phyloP scores from a whole-genome alignment of 306 rosid species.

The Styphnolobium japonicum region DNA sequence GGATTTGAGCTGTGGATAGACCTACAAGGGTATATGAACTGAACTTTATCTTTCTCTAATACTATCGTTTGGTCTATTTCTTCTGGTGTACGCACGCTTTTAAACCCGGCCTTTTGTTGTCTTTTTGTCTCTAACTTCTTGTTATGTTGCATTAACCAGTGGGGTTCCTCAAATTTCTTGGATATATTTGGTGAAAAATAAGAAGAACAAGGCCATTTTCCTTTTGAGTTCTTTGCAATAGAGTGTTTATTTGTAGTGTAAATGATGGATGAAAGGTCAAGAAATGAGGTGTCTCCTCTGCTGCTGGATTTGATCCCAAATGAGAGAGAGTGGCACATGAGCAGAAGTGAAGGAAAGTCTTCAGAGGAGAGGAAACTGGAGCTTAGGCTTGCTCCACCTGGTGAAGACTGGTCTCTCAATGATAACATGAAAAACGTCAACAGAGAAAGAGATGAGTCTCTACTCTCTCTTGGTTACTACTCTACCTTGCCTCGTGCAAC shows the following conservation, averaged over 20 bases:
- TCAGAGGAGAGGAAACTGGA: slow-evolving; percentile 84
- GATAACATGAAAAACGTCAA: slow-evolving; percentile 6
- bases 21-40: background rate
- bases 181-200: background rate
- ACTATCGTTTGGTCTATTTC: background rate
- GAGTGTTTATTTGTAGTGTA: background rate
- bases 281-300: slow-evolving; percentile 56
- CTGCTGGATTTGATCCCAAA: slow-evolving; percentile 69
- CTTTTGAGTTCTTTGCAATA: background rate
- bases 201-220: background rate
- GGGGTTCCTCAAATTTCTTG: background rate
- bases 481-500: slow-evolving; percentile 17
- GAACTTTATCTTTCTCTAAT: background rate
- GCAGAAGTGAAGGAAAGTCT: slow-evolving; percentile 31
- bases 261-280: slow-evolving; percentile 55
- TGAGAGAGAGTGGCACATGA: slow-evolving; percentile 52
- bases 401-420: slow-evolving; percentile 55
- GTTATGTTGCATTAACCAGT: slow-evolving; percentile 26
- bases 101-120: background rate
- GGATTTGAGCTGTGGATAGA: slow-evolving; percentile 37
- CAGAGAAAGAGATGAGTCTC: slow-evolving; percentile 42
- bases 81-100: no score
- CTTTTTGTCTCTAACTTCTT: background rate
- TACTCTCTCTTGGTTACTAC: slow-evolving; percentile 53
- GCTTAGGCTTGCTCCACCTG: slow-evolving; percentile 88